These are phyloP conservation scores for Kwoniella botswanensis DNA, from an alignment of 768 basidiomycete species.

Conservation along the genomic window DNA sequence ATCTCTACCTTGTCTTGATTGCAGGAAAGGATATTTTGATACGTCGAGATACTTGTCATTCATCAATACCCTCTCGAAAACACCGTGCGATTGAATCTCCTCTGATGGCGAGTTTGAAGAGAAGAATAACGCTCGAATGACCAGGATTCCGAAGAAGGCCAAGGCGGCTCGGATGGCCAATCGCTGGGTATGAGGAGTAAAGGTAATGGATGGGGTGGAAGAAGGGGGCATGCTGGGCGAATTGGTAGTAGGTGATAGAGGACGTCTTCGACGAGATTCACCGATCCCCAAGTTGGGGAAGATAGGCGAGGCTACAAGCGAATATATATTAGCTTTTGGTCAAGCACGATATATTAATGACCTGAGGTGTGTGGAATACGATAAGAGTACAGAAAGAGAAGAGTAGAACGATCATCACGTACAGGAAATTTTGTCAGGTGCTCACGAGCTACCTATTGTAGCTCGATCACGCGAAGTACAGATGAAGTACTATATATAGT, in stretches of 20 bases:
- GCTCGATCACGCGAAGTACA: constrained; percentile 6
- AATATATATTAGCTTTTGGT: not conserved
- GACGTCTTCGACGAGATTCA: constrained; percentile 27
- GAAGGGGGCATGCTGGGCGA: constrained; percentile 25
- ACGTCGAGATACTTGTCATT: constrained; percentile 82
- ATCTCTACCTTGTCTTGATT: constrained; percentile 85
- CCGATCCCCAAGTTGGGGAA: constrained; percentile 29
- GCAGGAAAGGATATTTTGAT: constrained; percentile 84
- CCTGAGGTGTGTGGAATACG: not conserved
- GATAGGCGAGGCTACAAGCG: constrained; percentile 15
- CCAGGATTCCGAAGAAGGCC: constrained; percentile 43
- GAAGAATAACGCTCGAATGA: constrained; percentile 55
- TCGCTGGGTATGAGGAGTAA: constrained; percentile 44
- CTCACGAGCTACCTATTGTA: constrained; percentile 11
- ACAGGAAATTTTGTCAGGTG: constrained; percentile 14
- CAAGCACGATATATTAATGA: not conserved
- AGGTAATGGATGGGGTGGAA: constrained; percentile 19
- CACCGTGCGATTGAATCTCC: constrained; percentile 67
- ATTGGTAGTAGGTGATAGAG: constrained; percentile 16
- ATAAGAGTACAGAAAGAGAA: not conserved
- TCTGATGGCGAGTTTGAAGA: constrained; percentile 39
- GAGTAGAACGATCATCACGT: not conserved
- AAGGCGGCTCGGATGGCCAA: constrained; percentile 50
- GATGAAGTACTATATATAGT: not conserved
- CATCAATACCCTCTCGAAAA: constrained; percentile 69